These are phyloP conservation scores for Paecilomyces dactylethromorphus DNA, from an alignment of 2,329 filamentous ascomycete species.

Conservation along the genomic window DNA sequence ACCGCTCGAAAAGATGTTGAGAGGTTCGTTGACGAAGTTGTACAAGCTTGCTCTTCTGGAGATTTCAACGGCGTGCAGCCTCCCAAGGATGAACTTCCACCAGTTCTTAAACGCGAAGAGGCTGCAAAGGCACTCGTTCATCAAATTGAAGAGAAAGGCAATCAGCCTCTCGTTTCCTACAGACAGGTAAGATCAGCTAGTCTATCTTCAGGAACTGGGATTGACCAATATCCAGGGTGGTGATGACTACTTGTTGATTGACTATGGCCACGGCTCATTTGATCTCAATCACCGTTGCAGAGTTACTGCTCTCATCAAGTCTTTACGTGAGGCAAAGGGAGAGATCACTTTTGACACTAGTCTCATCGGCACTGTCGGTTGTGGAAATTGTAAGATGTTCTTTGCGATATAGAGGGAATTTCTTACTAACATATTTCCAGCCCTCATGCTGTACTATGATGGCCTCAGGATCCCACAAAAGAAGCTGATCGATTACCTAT, in stretches of 20 bases:
- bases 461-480: slow-evolving; percentile 31
- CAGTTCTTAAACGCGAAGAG: slow-evolving; percentile 11
- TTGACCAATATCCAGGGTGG: slow-evolving; percentile 33
- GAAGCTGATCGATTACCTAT: slow-evolving; percentile 30
- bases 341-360: slow-evolving; percentile 33
- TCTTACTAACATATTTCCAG: slow-evolving; percentile 12
- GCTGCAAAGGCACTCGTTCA: slow-evolving; percentile 27
- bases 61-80: slow-evolving; percentile 26
- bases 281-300: slow-evolving; percentile 53
- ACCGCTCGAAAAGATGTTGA: slow-evolving; percentile 38
- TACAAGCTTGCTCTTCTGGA: slow-evolving; percentile 29
- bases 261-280: slow-evolving; percentile 52
- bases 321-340: slow-evolving; percentile 28
- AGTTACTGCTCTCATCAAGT: slow-evolving; percentile 47
- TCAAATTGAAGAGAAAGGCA: slow-evolving; percentile 25
- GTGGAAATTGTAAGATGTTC: slow-evolving; percentile 30
- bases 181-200: slow-evolving; percentile 22
- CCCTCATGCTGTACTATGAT: slow-evolving; percentile 42
- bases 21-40: slow-evolving; percentile 39
- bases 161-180: slow-evolving; percentile 35
- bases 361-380: slow-evolving; percentile 47
- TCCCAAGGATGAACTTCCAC: slow-evolving; percentile 18
- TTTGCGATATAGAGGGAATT: background rate
- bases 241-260: slow-evolving; percentile 50
- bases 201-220: slow-evolving; percentile 3